A percentile compares a stretch with the other conserved stretches of the same genome.
Evolutionary conservation across 2,329 filamentous ascomycete species (phyloP).

Genomic region (Cordyceps fumosorosea): DNA sequence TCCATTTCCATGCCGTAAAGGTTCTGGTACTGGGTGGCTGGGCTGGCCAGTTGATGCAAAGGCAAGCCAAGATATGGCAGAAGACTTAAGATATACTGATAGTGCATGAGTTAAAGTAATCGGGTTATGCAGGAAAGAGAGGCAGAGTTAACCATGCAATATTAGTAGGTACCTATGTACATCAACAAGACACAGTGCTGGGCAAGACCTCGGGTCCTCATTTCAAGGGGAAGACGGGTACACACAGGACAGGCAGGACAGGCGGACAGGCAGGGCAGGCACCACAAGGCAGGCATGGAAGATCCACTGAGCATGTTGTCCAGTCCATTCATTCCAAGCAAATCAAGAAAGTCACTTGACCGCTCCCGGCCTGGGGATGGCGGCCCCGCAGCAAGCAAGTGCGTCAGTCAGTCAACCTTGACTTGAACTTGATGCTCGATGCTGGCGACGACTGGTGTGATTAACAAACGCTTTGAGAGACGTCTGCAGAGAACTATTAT

Average conservation of each 20-base stretch:
- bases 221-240: neutral
- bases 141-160: too few species aligned
- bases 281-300: too few species aligned
- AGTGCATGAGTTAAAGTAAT: too few species aligned
- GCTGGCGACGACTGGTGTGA: too few species aligned
- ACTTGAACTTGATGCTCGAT: too few species aligned
- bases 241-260: too few species aligned
- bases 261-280: neutral
- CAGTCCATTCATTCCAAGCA: conserved; percentile 6
- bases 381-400: neutral
- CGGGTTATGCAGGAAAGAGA: too few species aligned
- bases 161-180: too few species aligned
- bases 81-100: too few species aligned
- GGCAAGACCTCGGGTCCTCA: neutral
- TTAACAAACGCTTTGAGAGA: too few species aligned
- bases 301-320: neutral
- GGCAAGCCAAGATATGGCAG: too few species aligned
- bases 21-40: neutral
- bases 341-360: conserved; percentile 12
- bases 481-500: neutral
- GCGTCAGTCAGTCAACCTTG: conserved; percentile 9
- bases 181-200: neutral
- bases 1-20: neutral
- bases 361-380: conserved; percentile 1
- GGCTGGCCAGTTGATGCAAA: neutral